Evolutionary conservation across 345 rosid species (phyloP), one percentile per base, ranked within the genome.

Genomic region (Xanthoceras sorbifolium): DNA sequence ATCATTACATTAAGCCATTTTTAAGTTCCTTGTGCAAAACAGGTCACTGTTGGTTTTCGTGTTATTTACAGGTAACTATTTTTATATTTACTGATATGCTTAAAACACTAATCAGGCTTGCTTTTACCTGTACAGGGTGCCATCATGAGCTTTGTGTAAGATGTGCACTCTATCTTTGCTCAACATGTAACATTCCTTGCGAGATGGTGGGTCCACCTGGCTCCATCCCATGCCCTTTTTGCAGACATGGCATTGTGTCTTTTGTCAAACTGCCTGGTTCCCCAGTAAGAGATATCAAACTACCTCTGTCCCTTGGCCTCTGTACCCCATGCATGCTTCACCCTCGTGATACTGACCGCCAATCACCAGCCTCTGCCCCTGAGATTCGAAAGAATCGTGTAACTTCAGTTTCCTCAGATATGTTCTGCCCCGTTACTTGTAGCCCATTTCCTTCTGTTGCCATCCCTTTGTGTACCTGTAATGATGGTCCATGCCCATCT

Each of bases 281-380:
- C 74, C 84, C 83, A 0, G 86, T 80, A 14, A 91, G 83, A 78
- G 99, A 86, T 83, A 82, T 82, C 70, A 93, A 89, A 80, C 85
- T 88, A 59, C 89, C 89, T 29, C 50, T 87, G 60, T 89, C 97
- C 34, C 97, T 97, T 20, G 94, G 90, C 79, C 92, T 97, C 59
- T 93, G 99, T 40, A 91, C 93, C 6, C 94, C 98, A 9, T 96
- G 99, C 83, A 88, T 94, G 87, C 94, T 97, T 79, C 98, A 92
- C 76, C 81, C 90, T 6, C 85, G 89, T 50, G 94, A 91, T 70
- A 68, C 84, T 28, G 86, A 87, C 23, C 72, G 78, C 60, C 86
- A 83, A 50, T 88, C 98, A 78, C 90, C 97, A 1, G 74, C 91
- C 38, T 85, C 88, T 48, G 76, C 88, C 29, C 82, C 91, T 3